These are phyloP conservation scores for Scedosporium boydii DNA, from an alignment of 2,329 filamentous ascomycete genomes.

Conservation along the genomic window DNA sequence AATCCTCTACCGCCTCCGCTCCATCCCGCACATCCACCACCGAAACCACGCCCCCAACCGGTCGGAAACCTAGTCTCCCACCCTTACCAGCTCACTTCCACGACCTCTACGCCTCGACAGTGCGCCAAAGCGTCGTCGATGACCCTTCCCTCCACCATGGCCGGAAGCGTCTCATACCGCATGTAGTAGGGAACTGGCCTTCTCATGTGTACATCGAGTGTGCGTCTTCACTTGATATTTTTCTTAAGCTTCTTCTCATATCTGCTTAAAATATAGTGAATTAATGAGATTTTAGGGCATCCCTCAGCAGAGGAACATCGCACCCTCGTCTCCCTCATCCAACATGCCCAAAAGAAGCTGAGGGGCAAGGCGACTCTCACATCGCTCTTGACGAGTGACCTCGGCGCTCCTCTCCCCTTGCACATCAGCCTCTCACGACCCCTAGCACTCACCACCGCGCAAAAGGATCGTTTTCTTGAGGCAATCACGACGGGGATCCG, in stretches of 20 bases:
- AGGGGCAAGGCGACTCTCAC: constrained; percentile 36
- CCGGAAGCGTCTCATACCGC: constrained; percentile 70
- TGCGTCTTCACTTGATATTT: constrained; percentile 33
- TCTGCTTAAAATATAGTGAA: too few species aligned
- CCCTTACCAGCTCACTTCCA: constrained; percentile 75
- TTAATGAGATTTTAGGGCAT: constrained; percentile 35
- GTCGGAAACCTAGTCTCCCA: constrained; percentile 28
- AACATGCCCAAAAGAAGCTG: constrained; percentile 23
- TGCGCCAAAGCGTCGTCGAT: constrained; percentile 68
- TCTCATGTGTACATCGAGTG: constrained; percentile 91
- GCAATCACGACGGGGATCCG: constrained; percentile 27
- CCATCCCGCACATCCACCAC: background rate
- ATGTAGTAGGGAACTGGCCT: constrained; percentile 85
- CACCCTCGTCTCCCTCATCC: constrained; percentile 33
- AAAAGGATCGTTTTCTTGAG: constrained; percentile 59
- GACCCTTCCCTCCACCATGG: constrained; percentile 80
- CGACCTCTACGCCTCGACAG: constrained; percentile 78
- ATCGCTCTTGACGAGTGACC: constrained; percentile 65
- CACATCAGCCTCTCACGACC: constrained; percentile 88
- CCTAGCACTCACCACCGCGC: constrained; percentile 61
- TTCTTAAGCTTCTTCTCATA: too few species aligned
- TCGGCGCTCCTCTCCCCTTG: constrained; percentile 68
- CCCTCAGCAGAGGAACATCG: constrained; percentile 38
- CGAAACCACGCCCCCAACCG: background rate
- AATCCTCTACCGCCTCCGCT: background rate